Evolutionary conservation across 176 grass and related monocot genomes (phyloP).

Genomic region (Pharus latifolius): DNA sequence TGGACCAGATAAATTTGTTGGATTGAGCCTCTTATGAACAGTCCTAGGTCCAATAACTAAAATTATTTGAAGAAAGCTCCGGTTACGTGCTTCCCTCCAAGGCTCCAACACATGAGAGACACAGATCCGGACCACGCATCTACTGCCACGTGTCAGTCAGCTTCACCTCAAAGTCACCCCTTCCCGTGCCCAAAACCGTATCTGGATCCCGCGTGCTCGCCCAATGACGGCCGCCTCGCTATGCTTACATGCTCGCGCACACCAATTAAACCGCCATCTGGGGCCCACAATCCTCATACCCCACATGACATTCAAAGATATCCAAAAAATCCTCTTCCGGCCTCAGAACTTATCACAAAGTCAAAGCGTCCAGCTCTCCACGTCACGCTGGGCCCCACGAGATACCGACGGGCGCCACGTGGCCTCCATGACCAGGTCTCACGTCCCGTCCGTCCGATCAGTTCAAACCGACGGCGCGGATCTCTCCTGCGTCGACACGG

Average conservation of each 20-base stretch:
- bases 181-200: constrained; percentile 14
- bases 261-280: rapidly evolving
- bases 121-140: neutral
- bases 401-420: neutral
- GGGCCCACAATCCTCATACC: rapidly evolving
- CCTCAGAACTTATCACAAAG: constrained; percentile 3
- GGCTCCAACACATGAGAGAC: neutral
- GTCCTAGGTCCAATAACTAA: no score
- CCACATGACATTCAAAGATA: rapidly evolving
- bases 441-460: constrained; percentile 21
- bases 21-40: no score
- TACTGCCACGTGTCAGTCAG: constrained; percentile 15
- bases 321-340: neutral
- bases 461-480: constrained; percentile 9
- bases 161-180: constrained; percentile 23
- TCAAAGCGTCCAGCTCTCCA: constrained; percentile 33
- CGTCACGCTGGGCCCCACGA: constrained; percentile 36
- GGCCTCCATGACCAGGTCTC: constrained; percentile 15
- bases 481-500: neutral
- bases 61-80: no score
- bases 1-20: no score
- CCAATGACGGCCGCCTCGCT: constrained; percentile 30
- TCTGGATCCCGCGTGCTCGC: constrained; percentile 24
- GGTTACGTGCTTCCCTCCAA: neutral
- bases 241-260: rapidly evolving